Evolutionary conservation across 2,329 filamentous ascomycete genomes (phyloP).

Genomic region (Arthrobotrys musiformis): DNA sequence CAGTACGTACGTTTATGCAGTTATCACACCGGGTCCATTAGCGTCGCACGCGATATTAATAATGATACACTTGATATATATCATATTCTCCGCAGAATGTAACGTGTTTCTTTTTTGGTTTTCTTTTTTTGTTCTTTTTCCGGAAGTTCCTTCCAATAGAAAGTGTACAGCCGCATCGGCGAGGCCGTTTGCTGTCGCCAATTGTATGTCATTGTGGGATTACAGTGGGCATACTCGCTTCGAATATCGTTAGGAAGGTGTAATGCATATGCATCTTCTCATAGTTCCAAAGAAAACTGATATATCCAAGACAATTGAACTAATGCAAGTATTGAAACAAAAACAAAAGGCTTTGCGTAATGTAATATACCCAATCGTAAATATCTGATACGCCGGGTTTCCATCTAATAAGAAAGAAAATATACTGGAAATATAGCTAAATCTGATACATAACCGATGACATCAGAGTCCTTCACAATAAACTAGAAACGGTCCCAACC

Average conservation of each 20-base stretch:
- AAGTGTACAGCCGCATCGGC: background rate
- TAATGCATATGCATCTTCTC: background rate
- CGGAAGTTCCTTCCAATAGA: background rate
- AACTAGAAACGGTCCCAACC: conserved; percentile 40
- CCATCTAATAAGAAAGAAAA: background rate
- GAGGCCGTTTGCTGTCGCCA: background rate
- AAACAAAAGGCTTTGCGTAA: background rate
- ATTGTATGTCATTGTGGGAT: background rate
- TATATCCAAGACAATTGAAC: background rate
- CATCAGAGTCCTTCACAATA: background rate
- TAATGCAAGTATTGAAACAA: background rate
- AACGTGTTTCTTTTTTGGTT: too few relatives aligned
- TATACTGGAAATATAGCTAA: too few relatives aligned
- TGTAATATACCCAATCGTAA: background rate
- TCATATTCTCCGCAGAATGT: background rate
- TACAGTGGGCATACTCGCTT: background rate
- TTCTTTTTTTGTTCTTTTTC: too few relatives aligned
- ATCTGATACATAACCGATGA: background rate
- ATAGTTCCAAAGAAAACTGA: background rate
- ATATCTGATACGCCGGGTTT: conserved; percentile 1
- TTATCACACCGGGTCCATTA: background rate
- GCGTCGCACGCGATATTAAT: background rate
- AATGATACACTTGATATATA: background rate
- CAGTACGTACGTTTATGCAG: background rate
- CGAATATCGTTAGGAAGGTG: background rate